Percentiles rank a stretch among this genome's conserved stretches.
These are phyloP conservation scores for Chaetoceros muelleri DNA, from an alignment of 108 stramenopile genomes.

Conservation along the genomic window DNA sequence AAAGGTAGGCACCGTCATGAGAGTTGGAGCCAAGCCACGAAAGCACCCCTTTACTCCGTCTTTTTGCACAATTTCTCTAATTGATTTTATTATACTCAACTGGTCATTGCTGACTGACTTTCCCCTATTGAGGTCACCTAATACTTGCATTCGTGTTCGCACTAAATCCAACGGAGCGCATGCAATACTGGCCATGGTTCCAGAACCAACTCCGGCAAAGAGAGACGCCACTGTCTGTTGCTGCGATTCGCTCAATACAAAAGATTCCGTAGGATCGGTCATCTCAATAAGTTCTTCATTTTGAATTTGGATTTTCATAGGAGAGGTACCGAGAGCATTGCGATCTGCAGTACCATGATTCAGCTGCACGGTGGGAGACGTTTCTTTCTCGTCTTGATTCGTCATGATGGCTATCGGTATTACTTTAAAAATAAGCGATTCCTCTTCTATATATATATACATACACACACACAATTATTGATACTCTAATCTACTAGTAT, in stretches of 20 bases:
- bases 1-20: slow-evolving; percentile 82
- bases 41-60: slow-evolving; percentile 78
- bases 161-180: slow-evolving; percentile 87
- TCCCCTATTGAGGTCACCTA: slow-evolving; percentile 37
- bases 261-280: neutral
- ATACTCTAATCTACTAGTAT: too few species aligned
- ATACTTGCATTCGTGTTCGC: slow-evolving; percentile 77
- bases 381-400: too few species aligned
- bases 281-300: neutral
- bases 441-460: too few species aligned
- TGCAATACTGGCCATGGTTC: slow-evolving; percentile 54
- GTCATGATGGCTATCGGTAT: too few species aligned
- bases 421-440: too few species aligned
- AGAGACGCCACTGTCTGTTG: slow-evolving; percentile 21
- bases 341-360: too few species aligned
- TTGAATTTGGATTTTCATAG: neutral
- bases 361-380: too few species aligned
- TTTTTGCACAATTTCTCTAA: slow-evolving; percentile 42
- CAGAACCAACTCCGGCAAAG: slow-evolving; percentile 74
- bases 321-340: too few species aligned
- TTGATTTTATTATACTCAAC: slow-evolving; percentile 18
- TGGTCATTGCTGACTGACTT: neutral
- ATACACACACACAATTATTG: too few species aligned
- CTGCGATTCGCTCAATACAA: neutral
- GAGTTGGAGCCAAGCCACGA: slow-evolving; percentile 80